Conservation (phyloP, 176 grass and related monocot species). For the Luzula sylvatica region DNA sequence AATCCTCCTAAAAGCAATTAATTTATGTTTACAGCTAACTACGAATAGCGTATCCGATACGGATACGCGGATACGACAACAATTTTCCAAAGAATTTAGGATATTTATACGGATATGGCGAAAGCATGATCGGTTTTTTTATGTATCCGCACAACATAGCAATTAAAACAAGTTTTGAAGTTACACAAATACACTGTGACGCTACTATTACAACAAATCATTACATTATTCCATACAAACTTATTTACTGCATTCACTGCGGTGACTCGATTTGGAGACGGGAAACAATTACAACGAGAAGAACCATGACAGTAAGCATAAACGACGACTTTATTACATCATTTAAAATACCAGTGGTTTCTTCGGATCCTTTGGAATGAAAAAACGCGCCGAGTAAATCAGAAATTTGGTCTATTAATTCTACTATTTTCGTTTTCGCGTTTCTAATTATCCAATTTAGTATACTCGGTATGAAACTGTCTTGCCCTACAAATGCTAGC, state of each 20-base stretch:
- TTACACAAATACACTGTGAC: conserved; percentile 1
- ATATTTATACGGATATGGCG: too few relatives aligned
- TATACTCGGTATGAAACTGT: conserved; percentile 21
- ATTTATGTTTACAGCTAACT: too few relatives aligned
- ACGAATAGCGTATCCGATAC: too few relatives aligned
- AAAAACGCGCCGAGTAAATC: conserved; percentile 50
- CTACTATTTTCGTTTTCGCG: conserved; percentile 46
- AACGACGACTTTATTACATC: conserved; percentile 52
- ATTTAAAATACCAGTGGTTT: conserved; percentile 29
- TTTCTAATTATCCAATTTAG: conserved; percentile 52
- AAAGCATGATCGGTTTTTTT: too few relatives aligned
- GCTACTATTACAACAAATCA: not conserved
- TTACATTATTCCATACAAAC: conserved; percentile 11
- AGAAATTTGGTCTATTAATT: conserved; percentile 44
- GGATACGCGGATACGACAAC: too few relatives aligned
- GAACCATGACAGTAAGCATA: conserved; percentile 66
- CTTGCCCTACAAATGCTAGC: conserved; percentile 21
- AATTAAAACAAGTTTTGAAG: too few relatives aligned
- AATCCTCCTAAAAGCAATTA: too few relatives aligned
- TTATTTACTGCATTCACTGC: not conserved
- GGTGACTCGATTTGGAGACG: conserved; percentile 24
- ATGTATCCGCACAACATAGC: too few relatives aligned
- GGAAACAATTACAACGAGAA: conserved; percentile 65
- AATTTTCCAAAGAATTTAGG: too few relatives aligned
- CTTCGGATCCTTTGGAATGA: conserved; percentile 13